phyloP scores from a whole-genome alignment of 768 basidiomycete species.

The Rubroboletus pulcherrimus region DNA sequence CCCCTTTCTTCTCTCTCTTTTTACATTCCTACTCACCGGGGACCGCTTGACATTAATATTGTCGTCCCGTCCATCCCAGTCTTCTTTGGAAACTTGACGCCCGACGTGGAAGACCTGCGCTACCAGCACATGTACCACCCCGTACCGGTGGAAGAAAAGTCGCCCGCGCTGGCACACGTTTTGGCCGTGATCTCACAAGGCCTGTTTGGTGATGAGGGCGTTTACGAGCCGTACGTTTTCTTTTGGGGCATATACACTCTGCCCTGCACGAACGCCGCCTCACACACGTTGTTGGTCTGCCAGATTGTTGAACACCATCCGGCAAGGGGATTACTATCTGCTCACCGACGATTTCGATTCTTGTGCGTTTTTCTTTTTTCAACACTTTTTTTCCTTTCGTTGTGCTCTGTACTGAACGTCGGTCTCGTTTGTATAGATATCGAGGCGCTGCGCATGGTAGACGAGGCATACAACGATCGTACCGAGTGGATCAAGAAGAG shows the following conservation, averaged over 20 bases:
- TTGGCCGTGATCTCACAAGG: slow-evolving; percentile 74
- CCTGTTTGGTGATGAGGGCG: slow-evolving; percentile 70
- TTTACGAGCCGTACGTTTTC: slow-evolving; percentile 81
- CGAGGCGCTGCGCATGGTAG: slow-evolving; percentile 79
- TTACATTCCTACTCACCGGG: neutral
- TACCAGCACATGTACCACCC: slow-evolving; percentile 85
- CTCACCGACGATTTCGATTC: slow-evolving; percentile 94
- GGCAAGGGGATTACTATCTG: slow-evolving; percentile 74
- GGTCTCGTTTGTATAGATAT: slow-evolving; percentile 50
- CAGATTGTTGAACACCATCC: slow-evolving; percentile 67
- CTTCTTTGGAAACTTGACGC: slow-evolving; percentile 88
- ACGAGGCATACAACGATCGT: slow-evolving; percentile 80
- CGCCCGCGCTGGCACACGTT: slow-evolving; percentile 75
- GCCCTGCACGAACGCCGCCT: neutral
- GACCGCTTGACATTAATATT: neutral
- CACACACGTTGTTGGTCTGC: no score
- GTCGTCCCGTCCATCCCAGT: slow-evolving; percentile 39
- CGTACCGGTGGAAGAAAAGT: slow-evolving; percentile 75
- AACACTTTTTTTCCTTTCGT: neutral
- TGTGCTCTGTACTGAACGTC: neutral
- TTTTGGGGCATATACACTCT: neutral
- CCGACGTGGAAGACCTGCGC: slow-evolving; percentile 82
- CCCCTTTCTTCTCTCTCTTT: no score
- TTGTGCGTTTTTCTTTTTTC: slow-evolving; percentile 44
- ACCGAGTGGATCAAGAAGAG: slow-evolving; percentile 91